phyloP scores from a whole-genome alignment of 2,329 filamentous ascomycete genomes.

The Colletotrichum phormii region DNA sequence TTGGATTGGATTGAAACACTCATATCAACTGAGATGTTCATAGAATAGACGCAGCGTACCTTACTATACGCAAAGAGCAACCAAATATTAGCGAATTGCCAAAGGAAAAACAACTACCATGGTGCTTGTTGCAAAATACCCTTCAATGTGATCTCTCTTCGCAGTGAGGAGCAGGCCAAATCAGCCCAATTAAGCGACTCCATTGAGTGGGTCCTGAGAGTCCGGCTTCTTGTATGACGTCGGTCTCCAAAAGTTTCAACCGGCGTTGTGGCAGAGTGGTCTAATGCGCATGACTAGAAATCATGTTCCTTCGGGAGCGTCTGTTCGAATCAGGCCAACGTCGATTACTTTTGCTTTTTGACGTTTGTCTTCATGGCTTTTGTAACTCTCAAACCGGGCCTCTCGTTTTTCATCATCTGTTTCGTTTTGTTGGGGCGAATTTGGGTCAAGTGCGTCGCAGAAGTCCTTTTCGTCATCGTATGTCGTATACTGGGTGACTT shows the following conservation, averaged over 20 bases:
- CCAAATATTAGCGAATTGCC: too few relatives aligned
- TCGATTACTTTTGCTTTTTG: neutral
- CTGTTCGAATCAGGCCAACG: slow-evolving; percentile 37
- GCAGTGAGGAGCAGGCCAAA: too few relatives aligned
- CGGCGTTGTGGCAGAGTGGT: slow-evolving; percentile 36
- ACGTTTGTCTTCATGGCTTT: neutral
- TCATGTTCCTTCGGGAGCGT: too few relatives aligned
- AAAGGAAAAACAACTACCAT: too few relatives aligned
- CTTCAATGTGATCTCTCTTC: too few relatives aligned
- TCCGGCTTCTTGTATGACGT: too few relatives aligned
- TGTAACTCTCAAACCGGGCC: neutral
- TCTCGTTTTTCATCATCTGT: neutral
- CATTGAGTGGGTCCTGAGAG: neutral
- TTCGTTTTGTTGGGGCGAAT: too few relatives aligned
- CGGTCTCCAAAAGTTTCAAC: too few relatives aligned
- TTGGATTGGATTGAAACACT: neutral
- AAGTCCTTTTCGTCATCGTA: too few relatives aligned
- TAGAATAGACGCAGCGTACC: neutral
- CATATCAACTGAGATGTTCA: neutral
- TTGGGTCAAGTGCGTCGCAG: too few relatives aligned
- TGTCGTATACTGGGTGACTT: too few relatives aligned
- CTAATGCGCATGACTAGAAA: slow-evolving; percentile 37
- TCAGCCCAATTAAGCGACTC: fast-evolving
- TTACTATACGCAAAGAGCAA: neutral
- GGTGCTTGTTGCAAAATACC: too few relatives aligned